Base-by-base conservation (phyloP, 768 basidiomycete genomes). In the Russula vinacea region DNA sequence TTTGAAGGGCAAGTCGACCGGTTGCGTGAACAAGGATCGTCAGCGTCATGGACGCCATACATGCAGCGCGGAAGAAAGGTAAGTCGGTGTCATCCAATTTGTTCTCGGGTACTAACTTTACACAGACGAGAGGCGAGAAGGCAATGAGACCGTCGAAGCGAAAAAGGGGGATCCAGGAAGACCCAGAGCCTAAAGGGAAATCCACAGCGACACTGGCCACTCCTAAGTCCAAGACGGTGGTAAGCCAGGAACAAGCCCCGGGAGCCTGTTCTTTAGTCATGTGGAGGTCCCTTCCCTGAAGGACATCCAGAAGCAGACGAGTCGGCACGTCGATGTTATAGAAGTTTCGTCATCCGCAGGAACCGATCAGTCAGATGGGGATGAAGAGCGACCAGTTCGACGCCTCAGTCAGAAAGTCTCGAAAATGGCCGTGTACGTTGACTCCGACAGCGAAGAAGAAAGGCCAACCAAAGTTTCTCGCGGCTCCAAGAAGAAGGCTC, bases 1-100 rank as follows among this genome's bases (percentile, higher is more conserved):
- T 1, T 76, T 96, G 42, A 78, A 79, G 69, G 74, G 1, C 93
- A 96, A 68, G 85, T 89, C 3, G 84, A 89, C 37, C 79, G 81
- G 7, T 76, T 98, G 19, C 81, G 83, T 64, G 79, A 81, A 7
- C 78, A 90, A 51, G 91, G 90, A 8, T 77, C 90, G 72, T 74
- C 2, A 82, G 79, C 1, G 90, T 89, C 13, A 75, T 84, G 74
- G 78, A 83, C 42, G 78, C 81, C n/a, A 88, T 96, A 67, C 79
- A 83, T 62, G 79, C 83, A 16, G 83, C 83, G 3, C 80, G 84
- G 65, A 79, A 83, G 72, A 78, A 76, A 69, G 82, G 91, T 90
- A 73, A 60, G 82, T 19, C 22, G 26, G n/a, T 24, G 3, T 29
- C 8, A 42, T 49, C 35, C 49, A 35, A 45, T 22, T 40, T 29